Evolutionary conservation across 78 protist species (phyloP).

Genomic region (Anaeramoeba ignava): DNA sequence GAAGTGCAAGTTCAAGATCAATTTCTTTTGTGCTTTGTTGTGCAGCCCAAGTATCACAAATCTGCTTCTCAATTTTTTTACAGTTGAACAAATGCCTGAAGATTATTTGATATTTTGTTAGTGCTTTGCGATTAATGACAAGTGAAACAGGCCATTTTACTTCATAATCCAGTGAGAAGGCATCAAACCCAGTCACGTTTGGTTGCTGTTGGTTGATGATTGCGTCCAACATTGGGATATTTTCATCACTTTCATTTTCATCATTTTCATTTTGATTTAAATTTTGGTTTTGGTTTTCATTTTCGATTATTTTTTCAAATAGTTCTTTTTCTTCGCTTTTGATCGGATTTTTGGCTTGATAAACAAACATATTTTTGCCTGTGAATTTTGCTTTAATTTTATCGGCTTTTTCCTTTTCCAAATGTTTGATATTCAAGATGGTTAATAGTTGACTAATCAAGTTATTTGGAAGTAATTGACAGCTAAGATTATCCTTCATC

Average conservation of each 20-base stretch:
- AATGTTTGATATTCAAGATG: slow-evolving; percentile 11
- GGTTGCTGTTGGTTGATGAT: not conserved
- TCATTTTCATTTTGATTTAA: too few relatives aligned
- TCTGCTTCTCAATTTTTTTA: slow-evolving; percentile 49
- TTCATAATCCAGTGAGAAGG: slow-evolving; percentile 45
- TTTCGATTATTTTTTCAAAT: not conserved
- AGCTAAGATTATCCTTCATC: slow-evolving; percentile 37
- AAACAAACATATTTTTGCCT: not conserved
- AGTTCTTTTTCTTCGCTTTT: too few relatives aligned
- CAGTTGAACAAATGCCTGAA: slow-evolving; percentile 62
- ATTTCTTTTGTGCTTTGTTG: slow-evolving; percentile 6
- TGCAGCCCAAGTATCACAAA: slow-evolving; percentile 39
- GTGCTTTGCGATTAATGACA: slow-evolving; percentile 32
- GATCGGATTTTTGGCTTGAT: too few relatives aligned
- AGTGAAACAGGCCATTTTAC: slow-evolving; percentile 67
- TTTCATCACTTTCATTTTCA: too few relatives aligned
- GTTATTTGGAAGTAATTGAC: slow-evolving; percentile 34
- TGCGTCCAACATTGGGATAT: too few relatives aligned
- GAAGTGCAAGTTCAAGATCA: not conserved
- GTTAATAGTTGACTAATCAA: slow-evolving; percentile 30
- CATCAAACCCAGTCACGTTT: slow-evolving; percentile 39
- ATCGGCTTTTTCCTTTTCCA: not conserved
- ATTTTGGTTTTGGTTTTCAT: not conserved
- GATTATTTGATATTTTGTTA: slow-evolving; percentile 62
- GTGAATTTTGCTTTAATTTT: not conserved